phyloP scores from a whole-genome alignment of 2,329 filamentous ascomycete genomes.

The Thermoascus crustaceus region DNA sequence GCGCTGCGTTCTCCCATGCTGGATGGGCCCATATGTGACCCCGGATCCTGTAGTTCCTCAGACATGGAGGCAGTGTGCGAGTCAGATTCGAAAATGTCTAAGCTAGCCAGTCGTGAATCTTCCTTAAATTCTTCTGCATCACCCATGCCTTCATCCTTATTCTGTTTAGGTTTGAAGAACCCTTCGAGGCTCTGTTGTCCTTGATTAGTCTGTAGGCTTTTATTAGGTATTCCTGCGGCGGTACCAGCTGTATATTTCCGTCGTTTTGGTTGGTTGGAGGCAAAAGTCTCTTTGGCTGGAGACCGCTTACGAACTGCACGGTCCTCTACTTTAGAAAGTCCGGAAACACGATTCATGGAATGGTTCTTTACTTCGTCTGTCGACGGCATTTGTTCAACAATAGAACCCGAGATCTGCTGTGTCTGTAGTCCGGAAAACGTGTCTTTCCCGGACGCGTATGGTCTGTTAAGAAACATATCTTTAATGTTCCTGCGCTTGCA shows the following conservation, averaged over 20 bases:
- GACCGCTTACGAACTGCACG: constrained; percentile 31
- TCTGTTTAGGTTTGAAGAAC: constrained; percentile 62
- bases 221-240: constrained; percentile 20
- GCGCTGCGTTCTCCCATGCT: not conserved
- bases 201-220: constrained; percentile 53
- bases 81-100: not conserved
- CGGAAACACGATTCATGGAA: too few relatives aligned
- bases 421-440: constrained; percentile 6
- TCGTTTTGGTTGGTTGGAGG: constrained; percentile 39
- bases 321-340: constrained; percentile 8
- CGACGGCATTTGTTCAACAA: not conserved
- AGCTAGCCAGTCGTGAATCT: not conserved
- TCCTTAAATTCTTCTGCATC: not conserved
- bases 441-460: constrained; percentile 19
- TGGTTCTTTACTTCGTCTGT: too few relatives aligned
- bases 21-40: too few relatives aligned
- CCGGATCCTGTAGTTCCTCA: not conserved
- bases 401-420: not conserved
- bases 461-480: constrained; percentile 75
- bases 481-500: constrained; percentile 75
- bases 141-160: constrained; percentile 11
- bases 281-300: constrained; percentile 19
- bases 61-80: not conserved
- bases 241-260: constrained; percentile 36
- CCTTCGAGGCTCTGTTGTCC: constrained; percentile 61